phyloP scores from a whole-genome alignment of 306 rosid genomes.

The Gleditsia sinensis region DNA sequence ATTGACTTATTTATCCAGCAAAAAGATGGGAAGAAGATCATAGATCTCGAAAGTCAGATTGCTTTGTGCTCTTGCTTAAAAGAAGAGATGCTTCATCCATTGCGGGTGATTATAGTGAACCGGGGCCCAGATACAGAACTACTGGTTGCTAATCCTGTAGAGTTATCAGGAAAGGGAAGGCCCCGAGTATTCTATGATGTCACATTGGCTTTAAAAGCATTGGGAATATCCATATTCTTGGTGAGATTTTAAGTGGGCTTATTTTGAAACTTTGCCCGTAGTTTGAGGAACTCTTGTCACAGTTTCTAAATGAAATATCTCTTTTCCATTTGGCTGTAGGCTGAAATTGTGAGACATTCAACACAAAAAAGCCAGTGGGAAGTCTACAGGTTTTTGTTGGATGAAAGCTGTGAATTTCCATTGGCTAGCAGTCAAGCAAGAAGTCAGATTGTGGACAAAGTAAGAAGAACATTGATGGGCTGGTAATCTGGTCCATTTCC shows the following conservation, averaged over 20 bases:
- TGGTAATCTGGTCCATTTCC: slow-evolving; percentile 53
- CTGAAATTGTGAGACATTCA: slow-evolving; percentile 81
- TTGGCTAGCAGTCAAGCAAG: slow-evolving; percentile 61
- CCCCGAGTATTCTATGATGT: slow-evolving; percentile 92
- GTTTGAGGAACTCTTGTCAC: slow-evolving; percentile 6
- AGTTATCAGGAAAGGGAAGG: slow-evolving; percentile 75
- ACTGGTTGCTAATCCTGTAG: slow-evolving; percentile 87
- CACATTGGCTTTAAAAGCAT: slow-evolving; percentile 63
- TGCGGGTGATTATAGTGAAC: slow-evolving; percentile 69
- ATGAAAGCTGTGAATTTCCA: slow-evolving; percentile 65
- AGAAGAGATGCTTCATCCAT: slow-evolving; percentile 73
- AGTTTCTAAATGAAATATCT: not conserved
- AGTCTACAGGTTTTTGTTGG: slow-evolving; percentile 80
- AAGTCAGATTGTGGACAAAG: slow-evolving; percentile 71
- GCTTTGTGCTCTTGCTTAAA: slow-evolving; percentile 65
- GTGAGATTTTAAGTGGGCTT: slow-evolving; percentile 32
- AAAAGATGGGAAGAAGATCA: slow-evolving; percentile 64
- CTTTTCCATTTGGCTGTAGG: slow-evolving; percentile 42
- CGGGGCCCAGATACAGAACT: slow-evolving; percentile 87
- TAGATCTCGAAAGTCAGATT: slow-evolving; percentile 67
- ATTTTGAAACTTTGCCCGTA: slow-evolving; percentile 1
- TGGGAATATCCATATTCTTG: slow-evolving; percentile 71
- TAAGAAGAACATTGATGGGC: slow-evolving; percentile 81
- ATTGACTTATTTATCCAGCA: slow-evolving; percentile 75
- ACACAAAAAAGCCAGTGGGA: slow-evolving; percentile 83